These are phyloP conservation scores for Stephania japonica DNA, from an alignment of 164 flowering plant genomes.

Conservation along the genomic window DNA sequence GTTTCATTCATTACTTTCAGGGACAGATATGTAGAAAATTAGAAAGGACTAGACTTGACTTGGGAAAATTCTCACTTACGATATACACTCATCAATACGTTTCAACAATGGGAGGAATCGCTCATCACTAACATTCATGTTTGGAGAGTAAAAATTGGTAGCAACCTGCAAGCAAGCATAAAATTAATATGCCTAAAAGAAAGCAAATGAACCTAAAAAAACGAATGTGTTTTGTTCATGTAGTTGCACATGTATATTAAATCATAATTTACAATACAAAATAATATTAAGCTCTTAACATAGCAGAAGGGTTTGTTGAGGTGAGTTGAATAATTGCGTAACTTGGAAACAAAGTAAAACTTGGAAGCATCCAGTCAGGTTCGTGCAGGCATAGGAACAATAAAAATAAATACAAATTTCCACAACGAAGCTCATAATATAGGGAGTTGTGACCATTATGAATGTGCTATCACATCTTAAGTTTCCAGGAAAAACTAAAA, in stretches of 20 bases:
- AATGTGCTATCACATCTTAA: no score
- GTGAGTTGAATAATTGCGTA: not conserved
- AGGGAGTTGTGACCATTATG: no score
- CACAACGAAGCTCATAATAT: no score
- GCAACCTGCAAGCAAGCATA: slow-evolving; percentile 57
- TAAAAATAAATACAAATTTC: not conserved
- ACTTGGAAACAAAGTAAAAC: not conserved
- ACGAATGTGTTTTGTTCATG: not conserved
- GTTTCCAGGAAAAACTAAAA: no score
- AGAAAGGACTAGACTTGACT: not conserved
- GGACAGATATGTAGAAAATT: not conserved
- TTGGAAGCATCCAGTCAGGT: not conserved
- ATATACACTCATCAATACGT: slow-evolving; percentile 86
- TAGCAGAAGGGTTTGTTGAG: not conserved
- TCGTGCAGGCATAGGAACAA: not conserved
- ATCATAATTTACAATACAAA: not conserved
- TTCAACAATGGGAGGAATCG: slow-evolving; percentile 83
- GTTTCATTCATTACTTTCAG: not conserved
- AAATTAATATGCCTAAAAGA: not conserved
- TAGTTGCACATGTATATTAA: not conserved
- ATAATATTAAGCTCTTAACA: not conserved
- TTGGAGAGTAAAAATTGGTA: slow-evolving; percentile 73
- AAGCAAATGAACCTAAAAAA: not conserved
- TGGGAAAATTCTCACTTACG: slow-evolving; percentile 55
- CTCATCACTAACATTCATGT: slow-evolving; percentile 67